A percentile compares a stretch with the other conserved stretches of the same genome.
These are phyloP conservation scores for Melaleuca alternifolia DNA, from an alignment of 345 rosid species.

Conservation along the genomic window DNA sequence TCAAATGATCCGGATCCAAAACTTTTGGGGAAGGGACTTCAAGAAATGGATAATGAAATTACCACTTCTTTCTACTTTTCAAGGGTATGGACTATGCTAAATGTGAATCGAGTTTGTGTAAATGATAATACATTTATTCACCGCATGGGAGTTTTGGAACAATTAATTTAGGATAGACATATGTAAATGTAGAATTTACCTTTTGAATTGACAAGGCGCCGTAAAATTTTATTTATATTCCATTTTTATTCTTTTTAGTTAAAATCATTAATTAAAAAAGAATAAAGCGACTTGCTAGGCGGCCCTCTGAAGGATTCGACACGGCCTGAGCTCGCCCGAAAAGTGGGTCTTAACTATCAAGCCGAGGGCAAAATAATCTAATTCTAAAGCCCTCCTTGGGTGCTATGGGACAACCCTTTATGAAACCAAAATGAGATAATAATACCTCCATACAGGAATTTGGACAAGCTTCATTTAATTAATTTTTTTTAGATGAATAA, in stretches of 20 bases:
- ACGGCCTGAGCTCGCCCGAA: background rate
- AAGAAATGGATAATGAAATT: background rate
- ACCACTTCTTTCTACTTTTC: rapidly evolving
- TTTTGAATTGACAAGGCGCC: background rate
- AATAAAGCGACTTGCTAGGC: too few relatives aligned
- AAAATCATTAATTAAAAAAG: background rate
- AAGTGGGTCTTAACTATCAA: background rate
- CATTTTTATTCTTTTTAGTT: background rate
- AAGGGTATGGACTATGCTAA: background rate
- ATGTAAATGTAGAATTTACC: background rate
- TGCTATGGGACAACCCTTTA: background rate
- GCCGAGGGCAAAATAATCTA: background rate
- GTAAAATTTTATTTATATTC: background rate
- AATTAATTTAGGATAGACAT: too few relatives aligned
- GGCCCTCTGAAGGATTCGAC: background rate
- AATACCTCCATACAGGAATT: background rate
- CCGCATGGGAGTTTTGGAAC: background rate
- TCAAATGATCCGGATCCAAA: too few relatives aligned
- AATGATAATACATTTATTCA: too few relatives aligned
- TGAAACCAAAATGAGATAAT: background rate
- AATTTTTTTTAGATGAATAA: background rate
- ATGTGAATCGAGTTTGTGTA: too few relatives aligned
- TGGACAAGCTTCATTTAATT: background rate
- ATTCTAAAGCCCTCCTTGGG: background rate
- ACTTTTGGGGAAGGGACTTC: background rate